Conservation (phyloP, 345 rosid genomes). For the Hibiscus tridactylites region DNA sequence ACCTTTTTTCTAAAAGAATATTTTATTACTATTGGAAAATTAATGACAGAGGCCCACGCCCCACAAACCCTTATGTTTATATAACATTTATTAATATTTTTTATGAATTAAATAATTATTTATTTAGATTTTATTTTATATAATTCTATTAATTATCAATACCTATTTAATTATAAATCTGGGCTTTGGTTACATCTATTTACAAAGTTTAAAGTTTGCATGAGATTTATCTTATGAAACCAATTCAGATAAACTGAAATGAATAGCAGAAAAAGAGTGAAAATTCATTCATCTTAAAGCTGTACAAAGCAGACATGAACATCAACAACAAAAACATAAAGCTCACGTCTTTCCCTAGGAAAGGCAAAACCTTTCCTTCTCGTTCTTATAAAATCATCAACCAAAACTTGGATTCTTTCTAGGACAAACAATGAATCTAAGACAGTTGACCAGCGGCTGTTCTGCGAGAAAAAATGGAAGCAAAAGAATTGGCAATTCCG, state of each 20-base stretch:
- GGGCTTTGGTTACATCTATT: too few relatives aligned
- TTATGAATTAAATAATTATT: too few relatives aligned
- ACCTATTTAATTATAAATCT: too few relatives aligned
- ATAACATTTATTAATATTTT: too few relatives aligned
- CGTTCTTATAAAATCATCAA: neutral
- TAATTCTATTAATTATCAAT: too few relatives aligned
- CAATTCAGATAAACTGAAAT: neutral
- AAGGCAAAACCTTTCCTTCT: neutral
- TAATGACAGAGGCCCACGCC: too few relatives aligned
- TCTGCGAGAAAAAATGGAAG: constrained; percentile 31
- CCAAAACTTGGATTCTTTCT: neutral
- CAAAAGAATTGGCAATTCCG: constrained; percentile 42
- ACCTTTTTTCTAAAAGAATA: too few relatives aligned
- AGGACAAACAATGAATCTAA: constrained; percentile 1
- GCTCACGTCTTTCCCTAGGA: neutral
- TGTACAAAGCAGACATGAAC: constrained; percentile 14
- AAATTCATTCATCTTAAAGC: constrained; percentile 2
- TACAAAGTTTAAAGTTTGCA: too few relatives aligned
- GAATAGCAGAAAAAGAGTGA: neutral
- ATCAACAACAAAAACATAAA: neutral
- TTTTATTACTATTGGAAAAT: too few relatives aligned
- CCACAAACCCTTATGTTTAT: too few relatives aligned
- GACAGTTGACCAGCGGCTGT: constrained; percentile 21
- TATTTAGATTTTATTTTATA: too few relatives aligned
- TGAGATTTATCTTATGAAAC: too few relatives aligned